Percentiles rank a stretch among this genome's conserved stretches.
These are phyloP conservation scores for Takakia lepidozioides DNA, from an alignment of 225 moss, liverwort and hornwort genomes.

Conservation along the genomic window DNA sequence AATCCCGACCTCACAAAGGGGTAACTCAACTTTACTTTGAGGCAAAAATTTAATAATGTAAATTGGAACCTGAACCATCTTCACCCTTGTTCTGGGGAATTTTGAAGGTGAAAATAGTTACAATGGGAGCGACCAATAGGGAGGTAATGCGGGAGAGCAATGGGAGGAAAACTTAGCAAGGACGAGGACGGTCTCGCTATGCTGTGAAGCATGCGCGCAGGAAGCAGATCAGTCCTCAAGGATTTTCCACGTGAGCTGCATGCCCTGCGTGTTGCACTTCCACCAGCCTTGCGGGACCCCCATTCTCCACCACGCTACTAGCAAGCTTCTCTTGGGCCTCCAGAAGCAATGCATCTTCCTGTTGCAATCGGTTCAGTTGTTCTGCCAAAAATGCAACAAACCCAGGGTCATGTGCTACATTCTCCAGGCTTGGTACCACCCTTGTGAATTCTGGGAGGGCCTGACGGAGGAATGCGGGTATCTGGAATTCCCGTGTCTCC, in stretches of 20 bases:
- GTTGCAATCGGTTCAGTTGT: constrained; percentile 39
- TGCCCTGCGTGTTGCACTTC: constrained; percentile 64
- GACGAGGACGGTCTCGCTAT: too few relatives aligned
- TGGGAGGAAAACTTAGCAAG: too few relatives aligned
- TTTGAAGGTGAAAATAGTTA: too few relatives aligned
- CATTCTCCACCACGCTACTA: not conserved
- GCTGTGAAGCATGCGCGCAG: too few relatives aligned
- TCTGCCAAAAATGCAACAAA: constrained; percentile 31
- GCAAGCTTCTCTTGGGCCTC: constrained; percentile 11
- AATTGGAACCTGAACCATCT: too few relatives aligned
- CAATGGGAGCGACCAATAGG: too few relatives aligned
- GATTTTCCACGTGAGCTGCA: constrained; percentile 68
- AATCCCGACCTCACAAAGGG: too few relatives aligned
- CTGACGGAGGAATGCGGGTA: constrained; percentile 31
- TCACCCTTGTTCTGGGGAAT: too few relatives aligned
- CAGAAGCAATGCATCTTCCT: constrained; percentile 20
- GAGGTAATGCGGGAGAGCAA: too few relatives aligned
- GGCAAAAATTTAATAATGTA: too few relatives aligned
- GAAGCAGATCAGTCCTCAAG: constrained; percentile 47
- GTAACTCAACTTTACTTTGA: too few relatives aligned
- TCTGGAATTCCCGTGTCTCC: constrained; percentile 16
- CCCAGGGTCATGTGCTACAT: constrained; percentile 29
- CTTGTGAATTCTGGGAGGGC: constrained; percentile 33
- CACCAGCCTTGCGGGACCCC: constrained; percentile 9
- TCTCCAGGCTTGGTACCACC: constrained; percentile 27